A percentile compares a stretch with the other conserved stretches of the same genome.
Evolutionary conservation across 305 asterid species (phyloP).

Genomic region (Fraxinus latifolia): DNA sequence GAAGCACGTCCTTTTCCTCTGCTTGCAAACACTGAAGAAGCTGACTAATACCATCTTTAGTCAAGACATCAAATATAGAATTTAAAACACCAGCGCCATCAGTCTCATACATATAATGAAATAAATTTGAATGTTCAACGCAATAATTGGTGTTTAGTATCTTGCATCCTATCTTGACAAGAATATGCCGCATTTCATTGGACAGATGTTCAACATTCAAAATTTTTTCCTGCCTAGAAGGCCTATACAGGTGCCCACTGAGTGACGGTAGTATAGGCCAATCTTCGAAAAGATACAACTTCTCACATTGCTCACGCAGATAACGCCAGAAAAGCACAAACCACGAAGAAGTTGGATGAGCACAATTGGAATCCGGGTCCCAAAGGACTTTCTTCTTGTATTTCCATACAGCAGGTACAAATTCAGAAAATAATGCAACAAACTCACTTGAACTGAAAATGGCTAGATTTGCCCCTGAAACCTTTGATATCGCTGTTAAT

Average conservation of each 20-base stretch:
- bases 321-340: constrained; percentile 81
- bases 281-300: constrained; percentile 69
- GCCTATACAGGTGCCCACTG: constrained; percentile 74
- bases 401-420: constrained; percentile 85
- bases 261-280: constrained; percentile 92
- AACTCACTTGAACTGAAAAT: constrained; percentile 57
- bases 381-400: constrained; percentile 57
- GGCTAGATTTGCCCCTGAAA: constrained; percentile 68
- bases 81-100: constrained; percentile 73
- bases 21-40: constrained; percentile 70
- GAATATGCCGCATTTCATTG: constrained; percentile 58
- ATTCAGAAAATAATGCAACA: constrained; percentile 54
- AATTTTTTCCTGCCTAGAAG: constrained; percentile 57
- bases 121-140: constrained; percentile 68
- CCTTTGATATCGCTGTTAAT: constrained; percentile 70
- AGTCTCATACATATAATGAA: constrained; percentile 59
- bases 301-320: constrained; percentile 60
- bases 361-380: constrained; percentile 60
- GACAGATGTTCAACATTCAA: constrained; percentile 58
- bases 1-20: constrained; percentile 82
- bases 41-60: constrained; percentile 52
- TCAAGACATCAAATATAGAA: constrained; percentile 72
- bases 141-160: constrained; percentile 58
- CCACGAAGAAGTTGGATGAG: constrained; percentile 74
- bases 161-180: constrained; percentile 81